Evolutionary conservation across 805 yeast species (phyloP).

Genomic region (Sugiyamaella lignohabitans): DNA sequence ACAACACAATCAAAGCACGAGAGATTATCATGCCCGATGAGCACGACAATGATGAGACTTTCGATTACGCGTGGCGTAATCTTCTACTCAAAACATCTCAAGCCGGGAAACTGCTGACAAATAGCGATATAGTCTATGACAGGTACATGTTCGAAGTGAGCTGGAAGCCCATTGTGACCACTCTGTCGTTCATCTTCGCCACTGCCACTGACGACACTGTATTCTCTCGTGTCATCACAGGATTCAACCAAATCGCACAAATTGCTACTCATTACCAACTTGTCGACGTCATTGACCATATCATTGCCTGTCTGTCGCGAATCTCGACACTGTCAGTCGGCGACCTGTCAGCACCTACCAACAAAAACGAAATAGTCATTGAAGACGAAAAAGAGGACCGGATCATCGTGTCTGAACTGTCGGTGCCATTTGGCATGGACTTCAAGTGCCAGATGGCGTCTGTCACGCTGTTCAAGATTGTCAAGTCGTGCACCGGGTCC

Average conservation of each 20-base stretch:
- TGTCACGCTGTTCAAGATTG: conserved; percentile 74
- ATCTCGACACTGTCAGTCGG: conserved; percentile 58
- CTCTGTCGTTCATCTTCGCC: conserved; percentile 71
- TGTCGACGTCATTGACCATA: conserved; percentile 51
- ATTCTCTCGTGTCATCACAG: conserved; percentile 77
- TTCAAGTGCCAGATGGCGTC: conserved; percentile 88
- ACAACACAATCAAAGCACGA: conserved; percentile 67
- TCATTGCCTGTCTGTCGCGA: conserved; percentile 60
- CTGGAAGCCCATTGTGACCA: conserved; percentile 59
- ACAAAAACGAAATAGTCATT: conserved; percentile 32
- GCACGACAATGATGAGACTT: conserved; percentile 87
- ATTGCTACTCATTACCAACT: conserved; percentile 64
- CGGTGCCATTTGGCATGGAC: conserved; percentile 82
- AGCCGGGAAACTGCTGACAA: conserved; percentile 18
- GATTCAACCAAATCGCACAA: conserved; percentile 76
- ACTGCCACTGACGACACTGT: conserved; percentile 88
- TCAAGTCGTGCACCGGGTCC: conserved; percentile 42
- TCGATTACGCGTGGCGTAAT: conserved; percentile 59
- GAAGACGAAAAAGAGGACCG: conserved; percentile 42
- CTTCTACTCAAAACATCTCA: conserved; percentile 25
- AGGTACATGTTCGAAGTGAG: conserved; percentile 58
- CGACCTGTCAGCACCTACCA: conserved; percentile 26
- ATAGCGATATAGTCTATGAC: conserved; percentile 43
- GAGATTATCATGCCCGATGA: conserved; percentile 98
- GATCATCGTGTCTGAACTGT: conserved; percentile 73